These are phyloP conservation scores for Cladophialophora immunda DNA, from an alignment of 2,329 filamentous ascomycete genomes.

Conservation along the genomic window DNA sequence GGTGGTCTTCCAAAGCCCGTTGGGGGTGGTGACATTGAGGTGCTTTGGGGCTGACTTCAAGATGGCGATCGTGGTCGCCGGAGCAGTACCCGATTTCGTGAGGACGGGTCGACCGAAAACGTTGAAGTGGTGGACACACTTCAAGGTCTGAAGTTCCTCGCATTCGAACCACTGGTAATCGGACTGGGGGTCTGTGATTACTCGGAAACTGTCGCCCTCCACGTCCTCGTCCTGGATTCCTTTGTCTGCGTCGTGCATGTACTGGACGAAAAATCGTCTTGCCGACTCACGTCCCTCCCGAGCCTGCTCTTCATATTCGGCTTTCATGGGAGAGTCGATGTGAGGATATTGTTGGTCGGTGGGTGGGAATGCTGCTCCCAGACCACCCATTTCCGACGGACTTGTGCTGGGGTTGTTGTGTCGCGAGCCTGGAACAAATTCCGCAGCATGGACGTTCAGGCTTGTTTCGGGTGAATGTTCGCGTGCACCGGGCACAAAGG, in stretches of 20 bases:
- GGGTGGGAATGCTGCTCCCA: background rate
- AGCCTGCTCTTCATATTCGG: conserved; percentile 1
- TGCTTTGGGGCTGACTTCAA: conserved; percentile 26
- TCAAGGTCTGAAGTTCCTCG: conserved; percentile 5
- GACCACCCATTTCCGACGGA: too few species aligned
- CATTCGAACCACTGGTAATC: conserved; percentile 11
- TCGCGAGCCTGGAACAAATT: background rate
- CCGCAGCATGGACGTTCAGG: background rate
- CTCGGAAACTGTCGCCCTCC: background rate
- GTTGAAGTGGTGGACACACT: conserved; percentile 34
- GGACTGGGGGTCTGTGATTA: background rate
- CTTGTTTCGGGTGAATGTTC: background rate
- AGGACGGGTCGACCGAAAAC: conserved; percentile 27
- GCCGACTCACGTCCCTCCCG: background rate
- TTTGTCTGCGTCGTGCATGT: conserved; percentile 1
- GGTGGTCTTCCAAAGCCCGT: conserved; percentile 19
- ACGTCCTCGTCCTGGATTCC: background rate
- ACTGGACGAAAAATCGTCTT: background rate
- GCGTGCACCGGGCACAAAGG: conserved; percentile 2
- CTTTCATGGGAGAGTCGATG: background rate
- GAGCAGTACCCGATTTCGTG: conserved; percentile 27
- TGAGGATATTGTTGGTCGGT: background rate
- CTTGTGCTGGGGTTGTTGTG: background rate
- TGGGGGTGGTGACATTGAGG: conserved; percentile 17
- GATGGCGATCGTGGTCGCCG: conserved; percentile 32